phyloP scores from a whole-genome alignment of 139 green algal species.

The Astrephomene gubernaculifera region DNA sequence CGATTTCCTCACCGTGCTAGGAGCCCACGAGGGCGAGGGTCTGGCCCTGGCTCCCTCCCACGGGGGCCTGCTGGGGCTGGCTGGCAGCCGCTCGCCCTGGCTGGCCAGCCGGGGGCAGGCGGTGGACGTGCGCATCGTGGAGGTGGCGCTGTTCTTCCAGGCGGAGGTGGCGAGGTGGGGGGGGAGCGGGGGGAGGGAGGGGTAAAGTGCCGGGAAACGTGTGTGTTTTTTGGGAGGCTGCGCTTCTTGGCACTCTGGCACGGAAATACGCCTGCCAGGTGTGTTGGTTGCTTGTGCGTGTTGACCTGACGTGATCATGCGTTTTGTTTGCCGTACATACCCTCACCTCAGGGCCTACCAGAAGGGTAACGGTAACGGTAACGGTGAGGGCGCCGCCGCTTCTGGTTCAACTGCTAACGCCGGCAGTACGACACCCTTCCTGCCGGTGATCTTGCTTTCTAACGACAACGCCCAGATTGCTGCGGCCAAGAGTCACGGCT shows the following conservation, averaged over 20 bases:
- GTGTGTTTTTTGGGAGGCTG: not conserved
- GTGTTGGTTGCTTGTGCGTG: too few relatives aligned
- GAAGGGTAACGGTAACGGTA: not conserved
- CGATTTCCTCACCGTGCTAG: conserved; percentile 82
- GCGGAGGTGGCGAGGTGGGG: conserved; percentile 51
- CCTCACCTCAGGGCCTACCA: conserved; percentile 11
- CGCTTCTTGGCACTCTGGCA: too few relatives aligned
- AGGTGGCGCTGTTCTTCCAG: conserved; percentile 85
- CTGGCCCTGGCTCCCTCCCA: conserved; percentile 58
- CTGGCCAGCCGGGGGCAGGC: conserved; percentile 60
- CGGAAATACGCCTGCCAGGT: too few relatives aligned
- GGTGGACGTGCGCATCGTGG: conserved; percentile 67
- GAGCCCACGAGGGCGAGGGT: conserved; percentile 82
- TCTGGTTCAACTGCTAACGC: not conserved
- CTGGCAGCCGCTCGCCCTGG: conserved; percentile 52
- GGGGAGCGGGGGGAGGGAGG: not conserved
- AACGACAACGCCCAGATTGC: conserved; percentile 83
- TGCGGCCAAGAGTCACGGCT: conserved; percentile 73
- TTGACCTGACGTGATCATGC: too few relatives aligned
- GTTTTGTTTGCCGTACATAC: too few relatives aligned
- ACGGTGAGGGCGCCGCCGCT: not conserved
- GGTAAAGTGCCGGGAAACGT: not conserved
- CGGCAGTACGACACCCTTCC: conserved; percentile 21
- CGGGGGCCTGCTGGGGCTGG: conserved; percentile 27
- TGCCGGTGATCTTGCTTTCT: conserved; percentile 81